Conservation (phyloP, 352 stramenopile species). For the Globisporangium cylindrosporum region DNA sequence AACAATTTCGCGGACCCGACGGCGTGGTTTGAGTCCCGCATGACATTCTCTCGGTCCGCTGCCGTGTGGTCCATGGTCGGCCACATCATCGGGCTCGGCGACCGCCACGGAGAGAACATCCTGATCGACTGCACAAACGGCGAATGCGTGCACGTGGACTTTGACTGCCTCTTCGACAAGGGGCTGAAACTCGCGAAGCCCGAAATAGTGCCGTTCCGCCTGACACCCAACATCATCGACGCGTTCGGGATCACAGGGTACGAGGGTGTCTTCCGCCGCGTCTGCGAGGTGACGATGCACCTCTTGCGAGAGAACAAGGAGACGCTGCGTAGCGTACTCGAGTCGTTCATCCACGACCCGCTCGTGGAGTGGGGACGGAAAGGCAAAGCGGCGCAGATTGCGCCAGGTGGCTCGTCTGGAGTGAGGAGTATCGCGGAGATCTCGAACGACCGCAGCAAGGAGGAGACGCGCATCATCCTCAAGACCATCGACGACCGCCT, state of each 20-base stretch:
- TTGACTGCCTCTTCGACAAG: slow-evolving; percentile 99
- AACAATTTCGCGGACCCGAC: slow-evolving; percentile 98
- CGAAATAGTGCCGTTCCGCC: slow-evolving; percentile 99
- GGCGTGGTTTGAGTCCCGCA: slow-evolving; percentile 96
- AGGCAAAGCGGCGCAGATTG: slow-evolving; percentile 58
- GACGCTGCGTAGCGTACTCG: slow-evolving; percentile 97
- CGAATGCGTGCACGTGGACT: slow-evolving; percentile 99
- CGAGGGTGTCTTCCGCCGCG: slow-evolving; percentile 93
- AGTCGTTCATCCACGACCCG: slow-evolving; percentile 99
- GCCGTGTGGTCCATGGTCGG: slow-evolving; percentile 98
- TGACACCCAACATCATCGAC: slow-evolving; percentile 99
- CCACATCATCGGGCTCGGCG: slow-evolving; percentile 92
- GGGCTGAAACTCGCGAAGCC: slow-evolving; percentile 93
- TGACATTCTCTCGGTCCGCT: slow-evolving; percentile 78
- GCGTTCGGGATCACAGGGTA: slow-evolving; percentile 97
- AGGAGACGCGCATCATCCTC: slow-evolving; percentile 85
- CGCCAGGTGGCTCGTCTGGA: slow-evolving; percentile 14
- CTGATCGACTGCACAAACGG: slow-evolving; percentile 96
- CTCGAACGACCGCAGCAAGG: slow-evolving; percentile 74
- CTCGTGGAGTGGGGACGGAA: slow-evolving; percentile 89
- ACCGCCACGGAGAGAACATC: slow-evolving; percentile 99
- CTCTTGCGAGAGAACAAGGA: slow-evolving; percentile 96
- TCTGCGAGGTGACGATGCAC: slow-evolving; percentile 90
- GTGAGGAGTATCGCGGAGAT: slow-evolving; percentile 45
- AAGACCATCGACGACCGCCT: slow-evolving; percentile 91